Conservation (phyloP, 2,329 filamentous ascomycete genomes). For the Botryosphaeria dothidea region DNA sequence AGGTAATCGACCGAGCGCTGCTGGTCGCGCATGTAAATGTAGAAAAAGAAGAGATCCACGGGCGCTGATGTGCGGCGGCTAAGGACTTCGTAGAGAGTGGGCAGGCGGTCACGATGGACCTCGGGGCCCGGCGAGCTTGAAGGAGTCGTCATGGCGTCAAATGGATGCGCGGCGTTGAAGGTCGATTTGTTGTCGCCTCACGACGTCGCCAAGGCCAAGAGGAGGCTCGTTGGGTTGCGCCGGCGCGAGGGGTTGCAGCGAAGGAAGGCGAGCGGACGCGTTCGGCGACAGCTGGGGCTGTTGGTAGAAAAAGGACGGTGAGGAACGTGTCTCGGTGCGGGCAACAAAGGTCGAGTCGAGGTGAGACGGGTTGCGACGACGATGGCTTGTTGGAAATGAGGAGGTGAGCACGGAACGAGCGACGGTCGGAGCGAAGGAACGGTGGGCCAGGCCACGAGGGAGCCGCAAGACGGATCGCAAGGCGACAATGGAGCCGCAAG, state of each 20-base stretch:
- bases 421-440: constrained; percentile 15
- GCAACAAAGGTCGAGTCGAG: background rate
- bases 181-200: background rate
- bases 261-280: background rate
- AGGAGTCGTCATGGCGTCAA: constrained; percentile 13
- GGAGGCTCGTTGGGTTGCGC: background rate
- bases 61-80: constrained; percentile 92
- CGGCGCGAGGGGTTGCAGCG: background rate
- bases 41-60: constrained; percentile 97
- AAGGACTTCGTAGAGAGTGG: constrained; percentile 93
- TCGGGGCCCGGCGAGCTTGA: constrained; percentile 21
- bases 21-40: constrained; percentile 99
- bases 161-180: background rate
- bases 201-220: background rate
- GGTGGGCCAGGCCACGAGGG: constrained; percentile 16
- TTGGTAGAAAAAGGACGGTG: background rate
- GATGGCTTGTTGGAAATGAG: constrained; percentile 16
- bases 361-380: constrained; percentile 5
- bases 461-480: background rate
- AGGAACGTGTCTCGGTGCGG: background rate
- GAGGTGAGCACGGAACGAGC: constrained; percentile 19
- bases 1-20: constrained; percentile 97
- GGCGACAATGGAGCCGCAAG: background rate
- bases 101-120: constrained; percentile 73
- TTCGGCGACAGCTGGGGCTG: background rate